These are phyloP conservation scores for Fusarium irregulare DNA, from an alignment of 2,329 filamentous ascomycete genomes.

Conservation along the genomic window DNA sequence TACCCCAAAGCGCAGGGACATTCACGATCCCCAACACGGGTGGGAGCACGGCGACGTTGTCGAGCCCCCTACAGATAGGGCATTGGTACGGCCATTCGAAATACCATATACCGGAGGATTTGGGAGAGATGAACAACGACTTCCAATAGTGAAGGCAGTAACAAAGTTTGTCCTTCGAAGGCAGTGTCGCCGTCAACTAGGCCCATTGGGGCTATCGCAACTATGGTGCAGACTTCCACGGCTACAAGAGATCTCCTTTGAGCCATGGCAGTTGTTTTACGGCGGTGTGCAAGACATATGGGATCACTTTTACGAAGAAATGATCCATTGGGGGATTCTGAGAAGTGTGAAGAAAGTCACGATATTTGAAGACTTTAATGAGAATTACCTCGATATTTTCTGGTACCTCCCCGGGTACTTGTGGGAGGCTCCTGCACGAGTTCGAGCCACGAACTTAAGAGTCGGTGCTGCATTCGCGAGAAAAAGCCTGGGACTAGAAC, in stretches of 20 bases:
- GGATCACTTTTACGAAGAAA: background rate
- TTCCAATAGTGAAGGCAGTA: conserved; percentile 11
- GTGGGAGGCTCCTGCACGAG: background rate
- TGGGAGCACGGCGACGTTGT: background rate
- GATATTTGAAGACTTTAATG: conserved; percentile 35
- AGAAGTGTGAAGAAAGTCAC: conserved; percentile 39
- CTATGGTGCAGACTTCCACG: conserved; percentile 18
- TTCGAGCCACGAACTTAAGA: background rate
- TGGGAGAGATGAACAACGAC: background rate
- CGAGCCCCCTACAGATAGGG: background rate
- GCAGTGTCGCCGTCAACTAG: conserved; percentile 20
- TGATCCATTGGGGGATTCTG: background rate
- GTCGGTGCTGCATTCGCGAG: background rate
- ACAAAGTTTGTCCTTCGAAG: conserved; percentile 24
- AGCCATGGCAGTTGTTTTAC: conserved; percentile 24
- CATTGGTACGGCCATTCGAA: conserved; percentile 11
- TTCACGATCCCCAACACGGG: conserved; percentile 21
- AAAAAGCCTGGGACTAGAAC: background rate
- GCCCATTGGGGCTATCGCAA: background rate
- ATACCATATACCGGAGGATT: background rate
- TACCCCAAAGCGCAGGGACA: background rate
- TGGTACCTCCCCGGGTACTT: background rate
- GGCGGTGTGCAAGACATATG: background rate
- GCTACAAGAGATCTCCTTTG: conserved; percentile 13
- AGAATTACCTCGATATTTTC: conserved; percentile 16